A percentile compares a stretch with the other conserved stretches of the same genome.
These are phyloP conservation scores for Acacia acuminata DNA, from an alignment of 306 rosid genomes.

Conservation along the genomic window DNA sequence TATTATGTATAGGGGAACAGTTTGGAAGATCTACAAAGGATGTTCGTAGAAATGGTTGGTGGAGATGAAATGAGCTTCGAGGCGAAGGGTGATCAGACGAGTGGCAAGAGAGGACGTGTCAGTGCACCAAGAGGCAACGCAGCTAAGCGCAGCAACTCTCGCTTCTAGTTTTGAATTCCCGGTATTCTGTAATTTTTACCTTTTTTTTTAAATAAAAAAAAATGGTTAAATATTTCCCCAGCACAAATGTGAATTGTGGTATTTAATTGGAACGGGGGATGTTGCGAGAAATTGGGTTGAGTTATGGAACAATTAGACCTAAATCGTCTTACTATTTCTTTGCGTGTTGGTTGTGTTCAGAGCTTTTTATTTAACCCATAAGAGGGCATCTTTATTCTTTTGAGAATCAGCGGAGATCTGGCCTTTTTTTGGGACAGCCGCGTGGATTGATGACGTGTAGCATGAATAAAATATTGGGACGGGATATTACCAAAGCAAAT, in stretches of 20 bases:
- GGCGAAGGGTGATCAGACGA: conserved; percentile 44
- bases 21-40: conserved; percentile 87
- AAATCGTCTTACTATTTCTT: background rate
- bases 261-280: background rate
- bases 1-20: conserved; percentile 56
- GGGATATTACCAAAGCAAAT: background rate
- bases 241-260: background rate
- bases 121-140: conserved; percentile 38
- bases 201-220: background rate
- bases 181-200: background rate
- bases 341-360: background rate
- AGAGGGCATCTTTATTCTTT: background rate
- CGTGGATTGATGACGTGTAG: background rate
- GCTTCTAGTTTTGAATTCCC: conserved; percentile 41
- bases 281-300: background rate
- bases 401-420: background rate
- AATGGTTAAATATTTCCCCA: background rate
- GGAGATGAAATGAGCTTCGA: conserved; percentile 54
- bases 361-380: background rate
- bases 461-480: background rate
- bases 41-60: conserved; percentile 87
- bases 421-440: background rate
- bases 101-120: conserved; percentile 57
- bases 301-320: background rate
- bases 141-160: conserved; percentile 54